A percentile compares a stretch with the other conserved stretches of the same genome.
Conservation (phyloP, 106 monocot genomes). For the Dendrobium huoshanense region DNA sequence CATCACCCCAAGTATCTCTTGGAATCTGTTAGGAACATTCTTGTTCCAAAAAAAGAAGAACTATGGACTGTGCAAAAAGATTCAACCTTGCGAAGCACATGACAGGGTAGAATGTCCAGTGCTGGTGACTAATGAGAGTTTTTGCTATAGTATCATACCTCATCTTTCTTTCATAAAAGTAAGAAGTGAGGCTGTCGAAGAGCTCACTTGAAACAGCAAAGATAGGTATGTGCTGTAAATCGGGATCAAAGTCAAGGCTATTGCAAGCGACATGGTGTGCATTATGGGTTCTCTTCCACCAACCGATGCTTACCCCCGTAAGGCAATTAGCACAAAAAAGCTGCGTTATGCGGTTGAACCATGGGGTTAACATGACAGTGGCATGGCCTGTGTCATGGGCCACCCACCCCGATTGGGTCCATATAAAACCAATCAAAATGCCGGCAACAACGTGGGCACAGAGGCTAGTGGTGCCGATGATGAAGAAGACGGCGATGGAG, state of each 20-base stretch:
- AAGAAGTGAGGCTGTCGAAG: too few relatives aligned
- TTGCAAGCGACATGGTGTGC: too few relatives aligned
- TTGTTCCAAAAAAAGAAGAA: slow-evolving; percentile 6
- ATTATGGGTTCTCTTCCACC: too few relatives aligned
- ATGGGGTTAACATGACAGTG: slow-evolving; percentile 14
- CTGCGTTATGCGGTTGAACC: not conserved
- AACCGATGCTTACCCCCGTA: too few relatives aligned
- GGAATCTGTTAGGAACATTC: slow-evolving; percentile 14
- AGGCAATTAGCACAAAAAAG: too few relatives aligned
- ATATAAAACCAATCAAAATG: slow-evolving; percentile 25
- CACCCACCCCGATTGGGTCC: slow-evolving; percentile 41
- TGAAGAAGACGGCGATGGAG: slow-evolving; percentile 13
- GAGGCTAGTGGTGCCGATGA: slow-evolving; percentile 14
- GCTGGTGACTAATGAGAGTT: not conserved
- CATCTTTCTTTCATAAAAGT: not conserved
- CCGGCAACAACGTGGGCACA: slow-evolving; percentile 20
- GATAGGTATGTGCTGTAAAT: too few relatives aligned
- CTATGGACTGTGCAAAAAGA: not conserved
- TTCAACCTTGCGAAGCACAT: not conserved
- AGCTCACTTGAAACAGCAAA: too few relatives aligned
- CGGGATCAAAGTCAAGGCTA: too few relatives aligned
- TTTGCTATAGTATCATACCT: not conserved
- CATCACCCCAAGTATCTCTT: slow-evolving; percentile 20
- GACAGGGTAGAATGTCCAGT: not conserved
- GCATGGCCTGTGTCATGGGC: slow-evolving; percentile 41